Evolutionary conservation across 2,329 filamentous ascomycete species (phyloP).

Genomic region (Chalara sp.): DNA sequence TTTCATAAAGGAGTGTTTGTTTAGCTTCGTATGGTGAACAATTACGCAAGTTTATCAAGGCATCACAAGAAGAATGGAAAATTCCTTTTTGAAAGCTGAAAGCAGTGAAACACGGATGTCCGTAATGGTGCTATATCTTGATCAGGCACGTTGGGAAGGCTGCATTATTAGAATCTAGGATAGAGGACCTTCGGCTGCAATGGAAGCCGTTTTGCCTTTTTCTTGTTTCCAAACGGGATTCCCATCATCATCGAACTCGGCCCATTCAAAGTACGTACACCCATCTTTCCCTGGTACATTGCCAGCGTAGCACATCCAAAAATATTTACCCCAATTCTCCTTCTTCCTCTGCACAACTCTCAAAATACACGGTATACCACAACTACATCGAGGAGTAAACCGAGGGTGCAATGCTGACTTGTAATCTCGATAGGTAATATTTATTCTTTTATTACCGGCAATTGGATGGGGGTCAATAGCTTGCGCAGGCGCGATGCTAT

Average conservation of each 20-base stretch:
- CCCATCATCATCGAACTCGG: constrained; percentile 79
- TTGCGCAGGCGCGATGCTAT: constrained; percentile 68
- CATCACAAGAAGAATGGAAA: too few relatives aligned
- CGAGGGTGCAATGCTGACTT: constrained; percentile 68
- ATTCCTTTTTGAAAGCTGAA: too few relatives aligned
- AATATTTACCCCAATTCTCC: constrained; percentile 73
- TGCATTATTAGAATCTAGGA: too few relatives aligned
- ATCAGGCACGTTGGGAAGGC: too few relatives aligned
- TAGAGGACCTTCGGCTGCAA: too few relatives aligned
- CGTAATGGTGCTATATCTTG: too few relatives aligned
- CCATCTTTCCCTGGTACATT: constrained; percentile 62
- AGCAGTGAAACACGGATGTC: too few relatives aligned
- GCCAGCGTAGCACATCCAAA: constrained; percentile 87
- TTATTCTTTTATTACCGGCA: constrained; percentile 74
- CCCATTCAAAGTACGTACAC: constrained; percentile 81
- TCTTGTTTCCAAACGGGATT: constrained; percentile 55
- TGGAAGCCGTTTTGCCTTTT: not conserved
- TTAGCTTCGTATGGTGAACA: too few relatives aligned
- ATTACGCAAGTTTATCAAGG: too few relatives aligned
- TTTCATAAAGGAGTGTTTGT: too few relatives aligned
- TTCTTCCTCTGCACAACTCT: constrained; percentile 74
- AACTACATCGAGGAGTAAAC: constrained; percentile 72
- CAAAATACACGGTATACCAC: constrained; percentile 60
- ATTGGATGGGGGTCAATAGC: constrained; percentile 81
- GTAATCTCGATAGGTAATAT: constrained; percentile 91